Conservation (phyloP, 2,329 filamentous ascomycete genomes). For the Plenodomus biglobosus region DNA sequence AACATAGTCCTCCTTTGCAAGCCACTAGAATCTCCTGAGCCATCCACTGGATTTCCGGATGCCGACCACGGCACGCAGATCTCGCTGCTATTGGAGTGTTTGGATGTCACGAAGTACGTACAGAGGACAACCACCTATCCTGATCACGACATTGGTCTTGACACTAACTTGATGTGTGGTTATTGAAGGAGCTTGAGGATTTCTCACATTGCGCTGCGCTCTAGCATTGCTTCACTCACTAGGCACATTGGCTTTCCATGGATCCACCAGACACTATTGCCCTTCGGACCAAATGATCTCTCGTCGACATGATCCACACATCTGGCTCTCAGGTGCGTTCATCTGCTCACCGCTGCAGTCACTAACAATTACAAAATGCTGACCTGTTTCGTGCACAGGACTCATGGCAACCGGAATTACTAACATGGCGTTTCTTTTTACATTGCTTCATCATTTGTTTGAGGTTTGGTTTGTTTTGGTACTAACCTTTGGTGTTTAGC, state of each 20-base stretch:
- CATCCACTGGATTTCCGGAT: constrained; percentile 4
- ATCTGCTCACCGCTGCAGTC: not conserved
- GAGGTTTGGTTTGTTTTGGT: constrained; percentile 27
- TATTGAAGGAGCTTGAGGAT: constrained; percentile 23
- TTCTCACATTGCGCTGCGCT: constrained; percentile 16
- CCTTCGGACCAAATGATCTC: not conserved
- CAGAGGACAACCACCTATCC: constrained; percentile 31
- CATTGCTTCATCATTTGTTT: constrained; percentile 13
- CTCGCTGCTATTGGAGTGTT: constrained; percentile 19
- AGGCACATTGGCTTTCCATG: not conserved
- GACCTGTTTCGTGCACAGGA: constrained; percentile 13
- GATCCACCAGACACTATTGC: not conserved
- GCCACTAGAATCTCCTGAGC: not conserved
- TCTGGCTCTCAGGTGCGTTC: not conserved
- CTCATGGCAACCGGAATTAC: constrained; percentile 20
- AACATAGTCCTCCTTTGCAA: not conserved
- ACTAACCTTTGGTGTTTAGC: constrained; percentile 45
- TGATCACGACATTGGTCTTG: constrained; percentile 28
- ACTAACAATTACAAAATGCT: constrained; percentile 8
- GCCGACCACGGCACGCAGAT: constrained; percentile 7
- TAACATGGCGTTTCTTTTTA: constrained; percentile 44
- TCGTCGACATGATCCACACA: not conserved
- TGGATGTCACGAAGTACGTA: constrained; percentile 40
- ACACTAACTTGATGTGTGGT: constrained; percentile 38
- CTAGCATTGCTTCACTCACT: constrained; percentile 1